Conservation (phyloP, 768 basidiomycete species). For the Royoungia palumana region DNA sequence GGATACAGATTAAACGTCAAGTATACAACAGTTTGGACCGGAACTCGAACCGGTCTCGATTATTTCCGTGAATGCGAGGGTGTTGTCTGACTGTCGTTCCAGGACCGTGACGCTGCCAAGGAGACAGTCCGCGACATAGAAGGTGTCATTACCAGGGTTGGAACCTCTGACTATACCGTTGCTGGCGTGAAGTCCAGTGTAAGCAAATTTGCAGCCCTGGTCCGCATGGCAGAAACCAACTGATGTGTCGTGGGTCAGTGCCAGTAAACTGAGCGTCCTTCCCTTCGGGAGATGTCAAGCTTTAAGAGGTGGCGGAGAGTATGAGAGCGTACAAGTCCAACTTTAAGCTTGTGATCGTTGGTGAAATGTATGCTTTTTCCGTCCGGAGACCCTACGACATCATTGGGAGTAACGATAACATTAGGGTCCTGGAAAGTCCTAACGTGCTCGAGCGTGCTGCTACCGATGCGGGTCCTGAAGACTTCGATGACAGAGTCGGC, state of each 20-base stretch:
- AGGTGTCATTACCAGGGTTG: conserved; percentile 47
- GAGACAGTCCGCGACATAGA: conserved; percentile 55
- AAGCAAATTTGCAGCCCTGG: conserved; percentile 59
- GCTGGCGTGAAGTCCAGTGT: conserved; percentile 44
- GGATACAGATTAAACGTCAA: conserved; percentile 6
- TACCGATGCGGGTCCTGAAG: conserved; percentile 51
- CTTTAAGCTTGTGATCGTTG: conserved; percentile 59
- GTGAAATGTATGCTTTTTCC: conserved; percentile 67
- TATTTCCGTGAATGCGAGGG: conserved; percentile 50
- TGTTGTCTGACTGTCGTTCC: conserved; percentile 57
- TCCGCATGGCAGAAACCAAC: conserved; percentile 64
- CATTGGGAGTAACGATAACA: conserved; percentile 64
- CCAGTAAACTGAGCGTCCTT: conserved; percentile 25
- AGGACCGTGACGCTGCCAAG: conserved; percentile 49
- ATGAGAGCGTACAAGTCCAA: conserved; percentile 44
- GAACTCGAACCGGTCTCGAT: conserved; percentile 48
- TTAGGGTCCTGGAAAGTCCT: conserved; percentile 51
- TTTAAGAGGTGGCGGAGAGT: neutral
- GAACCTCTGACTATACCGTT: conserved; percentile 60
- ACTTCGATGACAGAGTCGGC: conserved; percentile 72
- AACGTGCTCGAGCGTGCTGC: conserved; percentile 46
- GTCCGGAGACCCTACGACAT: conserved; percentile 62
- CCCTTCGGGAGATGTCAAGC: conserved; percentile 13
- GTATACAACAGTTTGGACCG: neutral
- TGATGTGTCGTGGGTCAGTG: conserved; percentile 39